Evolutionary conservation across 306 rosid genomes (phyloP).

Genomic region (Glycine tomentella): DNA sequence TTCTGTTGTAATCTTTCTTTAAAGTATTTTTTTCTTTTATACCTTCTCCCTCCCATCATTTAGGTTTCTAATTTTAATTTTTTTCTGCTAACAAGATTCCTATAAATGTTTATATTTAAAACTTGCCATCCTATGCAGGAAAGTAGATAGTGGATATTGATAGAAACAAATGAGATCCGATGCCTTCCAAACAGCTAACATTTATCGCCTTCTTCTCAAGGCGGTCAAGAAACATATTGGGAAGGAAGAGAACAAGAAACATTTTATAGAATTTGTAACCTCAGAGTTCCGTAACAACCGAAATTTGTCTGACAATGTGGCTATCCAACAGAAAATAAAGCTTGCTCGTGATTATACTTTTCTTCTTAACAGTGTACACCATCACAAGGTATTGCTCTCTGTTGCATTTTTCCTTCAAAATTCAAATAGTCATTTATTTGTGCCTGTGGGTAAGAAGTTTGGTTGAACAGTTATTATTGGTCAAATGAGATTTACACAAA

Average conservation of each 20-base stretch:
- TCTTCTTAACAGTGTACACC: constrained; percentile 83
- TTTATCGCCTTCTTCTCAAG: constrained; percentile 78
- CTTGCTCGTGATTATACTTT: constrained; percentile 77
- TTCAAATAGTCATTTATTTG: not conserved
- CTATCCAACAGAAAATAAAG: constrained; percentile 70
- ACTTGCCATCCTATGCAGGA: constrained; percentile 45
- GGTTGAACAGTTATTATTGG: constrained; percentile 9
- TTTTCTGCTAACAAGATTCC: not conserved
- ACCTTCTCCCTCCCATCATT: not conserved
- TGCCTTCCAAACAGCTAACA: constrained; percentile 64
- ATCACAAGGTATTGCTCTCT: constrained; percentile 68
- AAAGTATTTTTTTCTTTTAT: not conserved
- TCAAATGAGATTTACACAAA: constrained; percentile 23
- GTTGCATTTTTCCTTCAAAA: constrained; percentile 7
- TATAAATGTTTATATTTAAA: not conserved
- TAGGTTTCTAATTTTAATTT: not conserved
- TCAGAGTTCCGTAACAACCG: constrained; percentile 67
- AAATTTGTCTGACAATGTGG: constrained; percentile 53
- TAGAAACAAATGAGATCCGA: constrained; percentile 63
- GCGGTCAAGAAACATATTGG: constrained; percentile 77
- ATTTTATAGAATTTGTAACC: constrained; percentile 66
- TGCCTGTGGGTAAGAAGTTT: not conserved
- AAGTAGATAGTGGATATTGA: constrained; percentile 38
- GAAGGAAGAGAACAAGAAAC: constrained; percentile 68
- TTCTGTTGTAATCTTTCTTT: constrained; percentile 2